Conservation (phyloP, 164 flowering plant species). For the Kalanchoe fedtschenkoi region DNA sequence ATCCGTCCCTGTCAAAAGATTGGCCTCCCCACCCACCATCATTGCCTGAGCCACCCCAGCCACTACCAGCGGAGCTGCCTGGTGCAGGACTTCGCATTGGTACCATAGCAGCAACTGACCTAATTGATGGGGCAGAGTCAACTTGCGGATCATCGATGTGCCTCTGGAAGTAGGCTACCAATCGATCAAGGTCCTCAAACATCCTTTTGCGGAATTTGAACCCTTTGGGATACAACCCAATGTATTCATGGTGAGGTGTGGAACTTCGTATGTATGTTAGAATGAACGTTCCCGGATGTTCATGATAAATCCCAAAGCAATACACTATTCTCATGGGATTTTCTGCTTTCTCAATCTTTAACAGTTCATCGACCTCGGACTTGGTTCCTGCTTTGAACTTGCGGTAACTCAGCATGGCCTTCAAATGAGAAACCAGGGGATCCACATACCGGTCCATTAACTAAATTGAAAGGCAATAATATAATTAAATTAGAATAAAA, state of each 20-base stretch:
- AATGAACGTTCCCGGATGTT: slow-evolving; percentile 91
- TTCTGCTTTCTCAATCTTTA: slow-evolving; percentile 66
- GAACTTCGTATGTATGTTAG: slow-evolving; percentile 74
- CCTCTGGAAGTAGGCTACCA: slow-evolving; percentile 81
- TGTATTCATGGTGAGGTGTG: slow-evolving; percentile 88
- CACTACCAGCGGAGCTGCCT: slow-evolving; percentile 53
- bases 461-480: slow-evolving; percentile 23
- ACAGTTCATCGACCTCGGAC: slow-evolving; percentile 80
- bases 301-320: slow-evolving; percentile 86
- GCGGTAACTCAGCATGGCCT: slow-evolving; percentile 78
- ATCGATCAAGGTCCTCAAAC: slow-evolving; percentile 86
- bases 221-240: slow-evolving; percentile 86
- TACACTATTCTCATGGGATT: slow-evolving; percentile 81
- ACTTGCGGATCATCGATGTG: slow-evolving; percentile 73
- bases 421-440: slow-evolving; percentile 73
- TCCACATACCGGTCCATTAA: slow-evolving; percentile 96
- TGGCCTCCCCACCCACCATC: slow-evolving; percentile 58
- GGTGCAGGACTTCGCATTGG: slow-evolving; percentile 85
- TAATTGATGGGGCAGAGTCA: slow-evolving; percentile 54
- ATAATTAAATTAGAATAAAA: not conserved
- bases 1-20: slow-evolving; percentile 49
- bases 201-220: slow-evolving; percentile 68
- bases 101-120: slow-evolving; percentile 90
- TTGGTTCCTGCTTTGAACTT: slow-evolving; percentile 76
- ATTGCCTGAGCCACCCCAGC: slow-evolving; percentile 54